phyloP scores from a whole-genome alignment of 2,329 filamentous ascomycete species.

The Aureobasidium pullulans region DNA sequence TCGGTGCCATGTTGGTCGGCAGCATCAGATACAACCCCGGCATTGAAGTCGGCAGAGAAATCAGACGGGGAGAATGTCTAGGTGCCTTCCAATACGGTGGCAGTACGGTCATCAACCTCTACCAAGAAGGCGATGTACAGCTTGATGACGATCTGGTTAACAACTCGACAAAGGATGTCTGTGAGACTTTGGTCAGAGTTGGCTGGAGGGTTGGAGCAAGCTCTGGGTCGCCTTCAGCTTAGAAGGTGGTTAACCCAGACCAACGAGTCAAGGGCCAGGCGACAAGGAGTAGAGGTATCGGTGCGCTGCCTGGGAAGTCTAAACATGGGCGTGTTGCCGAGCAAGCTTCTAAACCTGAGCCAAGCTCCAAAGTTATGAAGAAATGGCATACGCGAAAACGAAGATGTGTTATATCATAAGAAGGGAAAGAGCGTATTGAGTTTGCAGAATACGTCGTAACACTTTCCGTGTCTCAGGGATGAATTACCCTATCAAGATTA shows the following conservation, averaged over 20 bases:
- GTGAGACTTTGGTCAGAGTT: slow-evolving; percentile 35
- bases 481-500: no score
- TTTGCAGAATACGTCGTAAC: no score
- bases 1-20: slow-evolving; percentile 39
- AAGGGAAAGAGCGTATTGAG: no score
- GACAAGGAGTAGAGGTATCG: neutral
- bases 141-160: slow-evolving; percentile 34
- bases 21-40: slow-evolving; percentile 34
- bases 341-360: no score
- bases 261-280: neutral
- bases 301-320: neutral
- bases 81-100: slow-evolving; percentile 37
- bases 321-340: neutral
- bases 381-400: neutral
- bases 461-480: no score
- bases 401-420: neutral
- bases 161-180: slow-evolving; percentile 30
- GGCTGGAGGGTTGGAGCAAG: slow-evolving; percentile 28
- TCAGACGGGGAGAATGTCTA: slow-evolving; percentile 34
- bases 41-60: slow-evolving; percentile 26
- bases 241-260: neutral
- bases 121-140: slow-evolving; percentile 29
- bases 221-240: neutral
- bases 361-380: neutral
- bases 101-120: slow-evolving; percentile 36